Evolutionary conservation across 192 early-diverging fungal genomes (phyloP).

Genomic region (Entomortierella parvispora): DNA sequence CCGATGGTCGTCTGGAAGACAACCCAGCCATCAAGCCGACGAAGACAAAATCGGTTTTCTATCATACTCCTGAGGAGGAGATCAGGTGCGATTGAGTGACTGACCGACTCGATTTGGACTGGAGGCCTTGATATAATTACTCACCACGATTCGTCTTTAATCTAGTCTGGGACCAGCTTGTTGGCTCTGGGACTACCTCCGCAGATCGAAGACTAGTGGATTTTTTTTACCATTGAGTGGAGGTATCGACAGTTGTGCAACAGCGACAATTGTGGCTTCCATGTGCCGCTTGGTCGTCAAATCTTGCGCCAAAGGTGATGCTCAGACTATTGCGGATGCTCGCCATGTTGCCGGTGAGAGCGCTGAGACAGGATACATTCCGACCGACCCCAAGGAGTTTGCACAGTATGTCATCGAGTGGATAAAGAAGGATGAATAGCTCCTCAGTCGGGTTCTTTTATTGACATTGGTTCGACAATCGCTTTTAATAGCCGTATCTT

Average conservation of each 20-base stretch:
- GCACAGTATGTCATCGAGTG: conserved; percentile 70
- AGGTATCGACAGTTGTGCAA: conserved; percentile 97
- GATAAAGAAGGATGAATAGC: too few species aligned
- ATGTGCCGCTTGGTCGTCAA: conserved; percentile 89
- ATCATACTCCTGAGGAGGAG: conserved; percentile 88
- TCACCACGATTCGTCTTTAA: not conserved
- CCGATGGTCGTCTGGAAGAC: conserved; percentile 50
- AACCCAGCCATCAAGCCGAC: conserved; percentile 62
- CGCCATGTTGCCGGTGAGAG: conserved; percentile 68
- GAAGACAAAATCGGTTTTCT: conserved; percentile 54
- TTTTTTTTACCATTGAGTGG: conserved; percentile 97
- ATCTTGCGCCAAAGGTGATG: conserved; percentile 64
- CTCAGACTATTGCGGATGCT: conserved; percentile 80
- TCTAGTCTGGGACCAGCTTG: conserved; percentile 90
- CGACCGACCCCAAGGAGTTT: conserved; percentile 83
- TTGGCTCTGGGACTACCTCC: conserved; percentile 99
- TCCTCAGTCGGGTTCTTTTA: too few species aligned
- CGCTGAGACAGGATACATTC: conserved; percentile 71
- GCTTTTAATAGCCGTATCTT: conserved; percentile 72
- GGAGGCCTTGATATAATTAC: not conserved
- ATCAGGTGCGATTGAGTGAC: conserved; percentile 62
- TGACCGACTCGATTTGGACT: not conserved
- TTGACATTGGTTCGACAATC: too few species aligned
- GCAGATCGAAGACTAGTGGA: conserved; percentile 87
- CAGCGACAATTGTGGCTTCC: conserved; percentile 86